Base-by-base conservation (phyloP, 2,329 filamentous ascomycete species). In the Blastomyces emzantsi region DNA sequence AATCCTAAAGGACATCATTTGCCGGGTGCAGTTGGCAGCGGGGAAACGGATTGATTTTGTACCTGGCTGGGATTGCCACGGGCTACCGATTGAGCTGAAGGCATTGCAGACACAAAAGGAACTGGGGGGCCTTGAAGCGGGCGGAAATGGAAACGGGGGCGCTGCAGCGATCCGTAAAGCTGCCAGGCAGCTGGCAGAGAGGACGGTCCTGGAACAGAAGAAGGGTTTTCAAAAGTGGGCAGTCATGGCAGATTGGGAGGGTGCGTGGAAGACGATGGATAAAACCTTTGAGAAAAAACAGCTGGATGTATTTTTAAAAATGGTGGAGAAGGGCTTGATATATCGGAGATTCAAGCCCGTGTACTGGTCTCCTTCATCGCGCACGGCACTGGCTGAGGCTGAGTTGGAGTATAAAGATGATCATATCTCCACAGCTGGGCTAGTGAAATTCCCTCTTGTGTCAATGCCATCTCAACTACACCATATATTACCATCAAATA, bases 51-150 rank as follows among this genome's bases (percentile, higher is more conserved):
- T 97, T 43, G 82, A 86, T 49, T 99, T 95, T 72, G 82, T 92
- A 19, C 94, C 94, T 1, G 93, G 94, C 56, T 99, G 94, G 94
- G 95, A 99, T 74, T 99, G 94, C 69, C 94, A 99, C 79, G 94
- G 94, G 0, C 82, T 99, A 59, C 94, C 94, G 0, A 99, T 99
- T 72, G 94, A 99, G 81, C 83, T 97, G 70, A 99, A 97, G 77
- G 94, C 92, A 30, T 82, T 99, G 19, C 89, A 89, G 70, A 72
- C 76, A n/a, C 71, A 77, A 71, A 80, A 73, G 73, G 78, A 70
- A 68, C 71, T 70, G 45, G 73, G 73, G 71, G 78, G 70, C 67
- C 71, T 70, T 49, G 72, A 66, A 7, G 61, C 62, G 2, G 57
- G 63, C 36, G 70, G 69, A 9, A 66, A 76, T 13, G 73, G 75